Base-by-base conservation (phyloP, 345 rosid species). In the Sisymbrium altissimum region DNA sequence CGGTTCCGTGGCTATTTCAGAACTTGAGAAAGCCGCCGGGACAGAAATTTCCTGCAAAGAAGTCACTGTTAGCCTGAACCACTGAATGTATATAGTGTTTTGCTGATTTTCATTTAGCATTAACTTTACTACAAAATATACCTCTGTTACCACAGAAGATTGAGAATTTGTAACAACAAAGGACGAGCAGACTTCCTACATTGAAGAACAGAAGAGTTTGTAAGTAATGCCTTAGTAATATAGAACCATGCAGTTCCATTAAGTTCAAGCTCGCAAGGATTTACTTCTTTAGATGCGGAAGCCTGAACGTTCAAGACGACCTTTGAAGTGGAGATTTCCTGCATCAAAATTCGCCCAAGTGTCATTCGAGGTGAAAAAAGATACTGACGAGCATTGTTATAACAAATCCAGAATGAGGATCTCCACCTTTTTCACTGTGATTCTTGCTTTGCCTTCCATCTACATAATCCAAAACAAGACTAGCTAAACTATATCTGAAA, bases 281-380 rank as follows among this genome's bases (percentile, higher is more conserved):
- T 58, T 81, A 88, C 88, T 80, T 82, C 83, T 72, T 77, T 64
- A 11, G 45, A 64, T 15, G 50, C 49, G 27, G 64, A 60, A 68
- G 72, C 43, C 55, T 79, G 75, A 41, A 68, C 25, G 12, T 62
- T 49, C 61, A 74, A 68, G 81, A 75, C 73, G 64, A 43, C 72
- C 43, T 76, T 75, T 11, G 70, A 56, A 53, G 78, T 64, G 9
- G 78, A 64, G 38, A 72, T 81, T 72, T 52, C 62, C 89, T 86
- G 82, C 81, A 78, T 41, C 14, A 45, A 50, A 41, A 50, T 61
- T 55, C 59, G 35, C 18, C 52, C 13, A 66, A 57, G 32, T 52
- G 41, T 72, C 65, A 66, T 3, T 36, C 1, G 4, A 48, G 44
- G 40, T 11, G 55, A 54, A 10, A 44, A 44, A 45, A n/a, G 3